Percentiles rank a stretch among this genome's conserved stretches.
These are phyloP conservation scores for Tritrichomonas foetus DNA, from an alignment of 208 protist species.

Conservation along the genomic window DNA sequence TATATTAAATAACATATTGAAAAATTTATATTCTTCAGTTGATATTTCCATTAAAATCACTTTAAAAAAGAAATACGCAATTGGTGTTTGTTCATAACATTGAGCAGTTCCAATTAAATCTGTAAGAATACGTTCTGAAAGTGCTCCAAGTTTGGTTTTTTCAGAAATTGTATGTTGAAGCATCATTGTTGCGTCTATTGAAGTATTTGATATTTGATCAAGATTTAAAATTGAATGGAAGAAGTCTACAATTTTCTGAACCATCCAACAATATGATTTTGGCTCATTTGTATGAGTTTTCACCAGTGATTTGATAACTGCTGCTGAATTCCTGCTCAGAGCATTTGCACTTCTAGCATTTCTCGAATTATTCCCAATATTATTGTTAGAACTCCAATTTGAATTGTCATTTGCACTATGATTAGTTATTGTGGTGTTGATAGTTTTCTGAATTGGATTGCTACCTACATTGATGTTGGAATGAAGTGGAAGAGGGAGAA, in stretches of 20 bases:
- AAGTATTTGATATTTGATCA: too few species aligned
- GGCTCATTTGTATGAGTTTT: neutral
- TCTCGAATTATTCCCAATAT: too few species aligned
- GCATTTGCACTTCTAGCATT: too few species aligned
- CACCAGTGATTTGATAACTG: too few species aligned
- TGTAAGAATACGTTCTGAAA: neutral
- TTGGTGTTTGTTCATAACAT: neutral
- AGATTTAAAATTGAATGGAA: neutral
- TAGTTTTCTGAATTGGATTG: neutral
- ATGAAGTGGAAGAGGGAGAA: neutral
- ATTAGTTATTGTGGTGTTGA: neutral
- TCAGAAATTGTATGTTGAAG: neutral
- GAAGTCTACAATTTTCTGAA: neutral
- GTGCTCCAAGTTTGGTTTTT: neutral
- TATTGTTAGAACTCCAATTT: too few species aligned
- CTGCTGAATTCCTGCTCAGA: too few species aligned
- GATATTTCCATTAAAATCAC: neutral
- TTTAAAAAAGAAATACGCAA: neutral
- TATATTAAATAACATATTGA: neutral
- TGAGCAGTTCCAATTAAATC: neutral
- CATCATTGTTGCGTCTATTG: too few species aligned
- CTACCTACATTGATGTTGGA: neutral
- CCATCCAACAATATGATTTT: neutral
- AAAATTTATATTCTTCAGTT: neutral
- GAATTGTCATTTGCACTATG: too few species aligned